Evolutionary conservation across 768 basidiomycete genomes (phyloP), one percentile per base, ranked within the genome.

Genomic region (Podaxis rugospora): DNA sequence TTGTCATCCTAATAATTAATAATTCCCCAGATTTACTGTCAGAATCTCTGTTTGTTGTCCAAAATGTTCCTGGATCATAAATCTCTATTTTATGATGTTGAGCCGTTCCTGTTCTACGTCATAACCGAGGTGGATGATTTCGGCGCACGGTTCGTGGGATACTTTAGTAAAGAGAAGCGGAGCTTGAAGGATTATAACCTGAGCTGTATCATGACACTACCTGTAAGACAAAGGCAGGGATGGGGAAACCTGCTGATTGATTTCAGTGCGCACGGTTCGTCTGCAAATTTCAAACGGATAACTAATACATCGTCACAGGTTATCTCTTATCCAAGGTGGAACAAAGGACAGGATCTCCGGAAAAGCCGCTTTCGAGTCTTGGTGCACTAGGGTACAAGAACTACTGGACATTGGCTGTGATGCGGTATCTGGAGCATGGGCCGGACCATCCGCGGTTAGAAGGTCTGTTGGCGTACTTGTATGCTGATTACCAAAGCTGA

Each of bases 1-100:
- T 18, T 18, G 5, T n/a, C 5, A 25, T 35, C 2, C 6, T 49
- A 14, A 18, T 11, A 14, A 5, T 21, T 49, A 14, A 18, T 11
- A 14, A 5, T 21, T 54, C 27, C 4, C 14, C 70, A 93, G 92
- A 98, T 98, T 69, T 99, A 98, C 73, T 98, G 97, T 72, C 97
- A 99, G 72, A 98, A 99, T 73, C 83, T 99, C 27, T 98, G 96
- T 74, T 80, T 98, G 62, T 81, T 98, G 40, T 96, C 96, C 61
- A 98, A 97, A 74, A 98, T 98, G 95, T 98, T 98, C 75, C 84
- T 98, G 66, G 94, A 98, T 72, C 95, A 97, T 78, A 98, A 98
- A 74, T 98, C 95, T 16, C 84, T 98, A 53, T 98, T 98, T 75
- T 98, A 98, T 77, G 96, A 98, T 75, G 96, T 98, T 65, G 97